Conservation (phyloP, 1,284 basidiomycete species). For the Farysia itapuensis region DNA sequence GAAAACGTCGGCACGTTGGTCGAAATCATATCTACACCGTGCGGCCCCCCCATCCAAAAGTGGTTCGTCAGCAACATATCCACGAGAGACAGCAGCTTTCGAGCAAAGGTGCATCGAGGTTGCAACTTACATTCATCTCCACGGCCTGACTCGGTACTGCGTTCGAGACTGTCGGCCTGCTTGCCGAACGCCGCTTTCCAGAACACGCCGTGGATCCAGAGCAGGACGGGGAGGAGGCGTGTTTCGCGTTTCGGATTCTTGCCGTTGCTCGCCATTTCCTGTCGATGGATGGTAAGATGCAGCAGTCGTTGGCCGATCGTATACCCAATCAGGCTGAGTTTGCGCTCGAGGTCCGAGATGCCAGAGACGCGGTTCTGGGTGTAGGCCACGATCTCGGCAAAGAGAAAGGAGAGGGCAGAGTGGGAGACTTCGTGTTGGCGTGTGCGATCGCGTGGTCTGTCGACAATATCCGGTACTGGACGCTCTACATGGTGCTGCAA, state of each 20-base stretch:
- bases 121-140: conserved; percentile 81
- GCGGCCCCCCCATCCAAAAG: too few relatives aligned
- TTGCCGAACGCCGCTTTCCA: conserved; percentile 93
- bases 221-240: conserved; percentile 45
- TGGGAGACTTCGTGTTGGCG: conserved; percentile 25
- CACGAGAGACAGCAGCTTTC: too few relatives aligned
- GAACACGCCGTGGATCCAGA: conserved; percentile 66
- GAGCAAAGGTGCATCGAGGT: background rate
- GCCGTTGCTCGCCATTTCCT: conserved; percentile 35
- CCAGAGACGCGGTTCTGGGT: conserved; percentile 91
- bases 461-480: conserved; percentile 43
- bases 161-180: conserved; percentile 89
- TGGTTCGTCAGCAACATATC: too few relatives aligned
- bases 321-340: conserved; percentile 46
- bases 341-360: conserved; percentile 82
- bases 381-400: conserved; percentile 64
- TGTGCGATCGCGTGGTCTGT: conserved; percentile 50
- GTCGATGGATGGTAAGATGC: conserved; percentile 35
- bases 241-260: conserved; percentile 55
- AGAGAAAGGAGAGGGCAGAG: conserved; percentile 47
- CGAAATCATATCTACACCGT: conserved; percentile 87
- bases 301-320: conserved; percentile 44
- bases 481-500: too few relatives aligned
- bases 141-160: conserved; percentile 78
- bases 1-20: conserved; percentile 93